Base-by-base conservation (phyloP, 805 yeast species). In the Ogataea glucozyma region DNA sequence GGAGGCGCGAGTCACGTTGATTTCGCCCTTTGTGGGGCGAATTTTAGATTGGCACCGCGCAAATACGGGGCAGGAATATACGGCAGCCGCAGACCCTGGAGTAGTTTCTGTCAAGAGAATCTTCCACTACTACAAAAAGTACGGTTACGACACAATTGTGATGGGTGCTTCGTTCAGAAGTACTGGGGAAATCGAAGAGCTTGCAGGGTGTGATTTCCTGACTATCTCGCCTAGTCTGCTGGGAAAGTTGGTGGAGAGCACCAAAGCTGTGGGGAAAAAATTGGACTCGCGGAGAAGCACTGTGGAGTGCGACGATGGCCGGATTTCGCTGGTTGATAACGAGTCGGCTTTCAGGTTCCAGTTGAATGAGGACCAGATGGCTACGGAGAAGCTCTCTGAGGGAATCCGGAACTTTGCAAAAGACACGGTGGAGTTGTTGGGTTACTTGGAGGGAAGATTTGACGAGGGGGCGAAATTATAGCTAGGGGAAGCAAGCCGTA, bases 141-240 rank as follows among this genome's bases (percentile, higher is more conserved):
- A 70, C 70, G 91, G 84, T 57, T 93, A 93, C 82, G 78, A 89
- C 59, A 93, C 99, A 66, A 90, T 93, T 65, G 97, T 93, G 65
- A 93, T 93, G 99, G 99, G 98, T 70, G 99, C 99, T 44, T 91
- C 98, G 47, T 91, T 93, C 88, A 89, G 99, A 80, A 93, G 88
- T 78, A 69, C 75, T 48, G 96, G 88, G 54, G 98, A 91, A 76
- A 88, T 93, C 72, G 84, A 83, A 71, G 95, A 91, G 60, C 78
- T 93, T 59, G 97, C 99, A 46, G 99, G 99, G 66, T 83, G 88
- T 64, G 99, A 93, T 70, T 89, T 74, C 79, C 78, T 93, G 71
- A 93, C 99, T 62, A 89, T 93, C 61, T 77, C 98, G 54, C 98
- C 98, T 65, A 77, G 75, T 62, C 77, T 93, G 62, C 82, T 93